Base-by-base conservation (phyloP, 129 eudicot species). In the Tagetes patula region DNA sequence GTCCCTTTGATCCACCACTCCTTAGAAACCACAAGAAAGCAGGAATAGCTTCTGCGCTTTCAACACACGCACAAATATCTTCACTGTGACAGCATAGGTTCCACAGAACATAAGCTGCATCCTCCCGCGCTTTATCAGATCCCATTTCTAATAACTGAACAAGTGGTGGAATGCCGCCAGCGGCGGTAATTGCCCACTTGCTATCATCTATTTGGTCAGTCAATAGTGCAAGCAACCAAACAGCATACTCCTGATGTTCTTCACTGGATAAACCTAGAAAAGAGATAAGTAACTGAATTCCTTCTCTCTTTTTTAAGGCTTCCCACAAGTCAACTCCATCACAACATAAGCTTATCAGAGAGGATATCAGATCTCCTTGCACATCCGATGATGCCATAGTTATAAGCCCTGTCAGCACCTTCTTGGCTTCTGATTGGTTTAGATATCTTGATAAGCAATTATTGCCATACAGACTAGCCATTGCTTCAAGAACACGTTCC, bases 181-280 rank as follows among this genome's bases (percentile, higher is more conserved):
- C 91, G 9, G 96, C 96, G 27, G 96, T 90, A 41, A 90, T 85
- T 13, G 96, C 95, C 96, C 96, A 90, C 82, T 87, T 90, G 87
- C 95, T 90, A 70, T 90, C 96, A 67, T 87, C 95, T 41, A 82
- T 85, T 75, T 87, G 89, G 75, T 84, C 86, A 31, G 85, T 82
- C 66, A 90, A 69, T 58, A 90, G 78, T 54, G 84, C 84, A n/a
- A 90, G 87, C 78, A 90, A 62, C 75, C 84, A 79, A 53, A 88
- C 87, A 20, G 87, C 87, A 78, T 81, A 82, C 69, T 87, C 91
- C 72, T 90, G 96, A 81, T 90, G 88, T 42, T 87, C 89, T 75
- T 90, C 95, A 71, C 95, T 84, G 32, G 96, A 87, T 72, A 90
- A 78, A 59, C 95, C 91, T 72, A 90, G 56, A 11, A 85, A 82